Percentiles rank a stretch among this genome's conserved stretches.
phyloP scores from a whole-genome alignment of 805 yeast species.

The Ogataea wickerhamii region DNA sequence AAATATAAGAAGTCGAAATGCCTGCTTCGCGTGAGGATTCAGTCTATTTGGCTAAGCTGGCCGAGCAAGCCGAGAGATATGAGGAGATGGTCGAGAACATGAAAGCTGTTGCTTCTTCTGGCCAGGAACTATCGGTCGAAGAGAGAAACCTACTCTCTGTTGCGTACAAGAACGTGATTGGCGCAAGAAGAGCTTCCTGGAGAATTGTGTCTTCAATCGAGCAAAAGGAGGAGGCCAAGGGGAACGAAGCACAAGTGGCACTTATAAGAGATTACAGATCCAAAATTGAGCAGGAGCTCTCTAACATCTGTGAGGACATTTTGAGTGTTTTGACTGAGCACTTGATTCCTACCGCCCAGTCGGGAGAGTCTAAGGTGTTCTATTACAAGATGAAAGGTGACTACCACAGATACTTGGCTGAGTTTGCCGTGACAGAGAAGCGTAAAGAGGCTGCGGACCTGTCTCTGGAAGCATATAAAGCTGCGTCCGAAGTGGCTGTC shows the following conservation, averaged over 20 bases:
- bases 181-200: slow-evolving; percentile 99
- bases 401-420: slow-evolving; percentile 98
- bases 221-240: slow-evolving; percentile 96
- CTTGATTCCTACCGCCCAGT: slow-evolving; percentile 88
- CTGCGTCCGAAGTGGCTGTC: slow-evolving; percentile 96
- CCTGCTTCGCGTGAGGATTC: slow-evolving; percentile 94
- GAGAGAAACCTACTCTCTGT: slow-evolving; percentile 96
- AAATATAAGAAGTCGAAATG: slow-evolving; percentile 38
- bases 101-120: slow-evolving; percentile 95
- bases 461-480: slow-evolving; percentile 89
- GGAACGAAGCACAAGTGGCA: slow-evolving; percentile 84
- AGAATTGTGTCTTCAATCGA: slow-evolving; percentile 97
- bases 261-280: slow-evolving; percentile 92
- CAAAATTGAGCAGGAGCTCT: slow-evolving; percentile 88
- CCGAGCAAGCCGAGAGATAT: slow-evolving; percentile 99
- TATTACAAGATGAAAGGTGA: slow-evolving; percentile 99
- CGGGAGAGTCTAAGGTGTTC: slow-evolving; percentile 97
- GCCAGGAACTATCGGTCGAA: slow-evolving; percentile 93
- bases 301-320: slow-evolving; percentile 92
- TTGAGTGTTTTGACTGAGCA: slow-evolving; percentile 82
- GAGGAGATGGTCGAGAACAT: slow-evolving; percentile 99
- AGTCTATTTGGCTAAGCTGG: slow-evolving; percentile 95
- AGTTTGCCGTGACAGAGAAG: slow-evolving; percentile 87
- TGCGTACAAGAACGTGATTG: slow-evolving; percentile 97
- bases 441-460: slow-evolving; percentile 90